Conservation (phyloP, 225 moss, liverwort and hornwort species). For the Straminergon stramineum region DNA sequence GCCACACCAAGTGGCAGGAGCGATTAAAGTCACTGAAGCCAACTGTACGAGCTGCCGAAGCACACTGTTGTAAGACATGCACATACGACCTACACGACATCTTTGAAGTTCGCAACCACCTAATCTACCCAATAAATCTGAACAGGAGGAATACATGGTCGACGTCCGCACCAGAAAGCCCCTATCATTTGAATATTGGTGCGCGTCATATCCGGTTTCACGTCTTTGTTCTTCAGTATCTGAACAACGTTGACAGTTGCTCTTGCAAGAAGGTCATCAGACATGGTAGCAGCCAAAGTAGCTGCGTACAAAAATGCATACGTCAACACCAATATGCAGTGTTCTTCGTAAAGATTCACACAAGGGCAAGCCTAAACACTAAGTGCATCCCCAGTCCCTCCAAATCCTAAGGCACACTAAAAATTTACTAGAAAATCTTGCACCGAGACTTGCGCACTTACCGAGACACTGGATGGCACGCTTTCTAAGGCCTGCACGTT, state of each 20-base stretch:
- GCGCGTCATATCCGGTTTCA: slow-evolving; percentile 94
- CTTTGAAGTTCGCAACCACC: neutral
- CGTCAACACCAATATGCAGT: slow-evolving; percentile 5
- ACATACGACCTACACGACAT: neutral
- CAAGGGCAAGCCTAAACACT: neutral
- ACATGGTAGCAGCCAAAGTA: slow-evolving; percentile 95
- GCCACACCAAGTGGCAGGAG: neutral
- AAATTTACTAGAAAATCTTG: neutral
- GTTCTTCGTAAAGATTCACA: neutral
- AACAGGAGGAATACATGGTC: neutral
- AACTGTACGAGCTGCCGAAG: neutral
- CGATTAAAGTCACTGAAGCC: neutral
- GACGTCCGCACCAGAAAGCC: slow-evolving; percentile 74
- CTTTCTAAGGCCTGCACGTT: slow-evolving; percentile 95
- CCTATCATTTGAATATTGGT: slow-evolving; percentile 99
- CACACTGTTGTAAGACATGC: neutral
- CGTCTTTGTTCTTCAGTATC: slow-evolving; percentile 95
- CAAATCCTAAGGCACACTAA: neutral
- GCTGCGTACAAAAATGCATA: slow-evolving; percentile 43
- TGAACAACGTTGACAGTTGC: slow-evolving; percentile 91
- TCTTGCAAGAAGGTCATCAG: slow-evolving; percentile 92
- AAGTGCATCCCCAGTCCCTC: neutral
- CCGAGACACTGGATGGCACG: slow-evolving; percentile 99
- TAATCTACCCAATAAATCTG: neutral
- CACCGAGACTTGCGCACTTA: slow-evolving; percentile 19